Base-by-base conservation (phyloP, 1,139 yeast genomes). In the Taphrina communis region DNA sequence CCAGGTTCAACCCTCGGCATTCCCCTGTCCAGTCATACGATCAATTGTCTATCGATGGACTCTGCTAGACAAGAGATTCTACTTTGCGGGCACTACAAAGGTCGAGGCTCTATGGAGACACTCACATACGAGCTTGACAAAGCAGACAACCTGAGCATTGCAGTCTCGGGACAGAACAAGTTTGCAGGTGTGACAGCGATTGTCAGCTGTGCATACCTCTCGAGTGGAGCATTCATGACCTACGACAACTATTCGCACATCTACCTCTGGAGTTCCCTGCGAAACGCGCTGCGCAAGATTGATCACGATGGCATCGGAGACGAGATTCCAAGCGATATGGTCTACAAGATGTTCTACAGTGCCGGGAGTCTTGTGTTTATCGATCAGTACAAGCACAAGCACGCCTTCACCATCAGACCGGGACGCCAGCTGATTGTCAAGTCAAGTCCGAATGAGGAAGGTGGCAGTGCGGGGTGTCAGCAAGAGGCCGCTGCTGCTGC, bases 241-340 rank as follows among this genome's bases (percentile, higher is more conserved):
- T 58, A 58, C 52, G 62, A 58, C 46, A 58, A 58, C 25, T 58
- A 58, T 9, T 58, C 52, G 1, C 62, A 58, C 53, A 58, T 58
- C 39, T 58, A 58, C 41, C 52, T 58, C 14, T 58, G 62, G 62
- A 31, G 52, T n/a, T 44, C 52, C 25, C 17, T 44, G 11, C 42
- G 21, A 9, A 46, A 58, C 14, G 42, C 62, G 4, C 36, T 58
- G 38, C 42, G 62, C 14, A 58, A 58, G 53, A 58, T 58, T 31
- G 62, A 58, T 31, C 62, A 58, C 46, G 62, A 58, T 58, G 62
- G 62, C 41, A 58, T 58, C 1, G 62, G 62, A 5, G 62, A 58
- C n/a, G 62, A 42, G 41, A 58, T 58, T 1, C 62, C 62, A 31
- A 44, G 41, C 6, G 62, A 58, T 11, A 58, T 58, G 52, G 42